These are phyloP conservation scores for Vaccinium corymbosum DNA, from an alignment of 148 eudicot species.

Conservation along the genomic window DNA sequence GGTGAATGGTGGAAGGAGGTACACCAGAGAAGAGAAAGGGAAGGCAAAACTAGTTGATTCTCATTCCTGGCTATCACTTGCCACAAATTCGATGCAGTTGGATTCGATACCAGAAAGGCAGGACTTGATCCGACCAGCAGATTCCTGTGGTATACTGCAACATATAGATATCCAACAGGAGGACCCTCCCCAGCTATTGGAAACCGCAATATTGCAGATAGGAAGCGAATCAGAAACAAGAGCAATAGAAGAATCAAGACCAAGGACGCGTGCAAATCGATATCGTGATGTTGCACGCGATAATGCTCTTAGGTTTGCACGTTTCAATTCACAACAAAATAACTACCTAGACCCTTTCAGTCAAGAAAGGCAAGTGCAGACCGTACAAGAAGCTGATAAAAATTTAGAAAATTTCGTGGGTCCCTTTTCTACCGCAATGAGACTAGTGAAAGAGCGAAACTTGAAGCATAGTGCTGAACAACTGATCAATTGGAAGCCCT, in stretches of 20 bases:
- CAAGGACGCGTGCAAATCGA: neutral
- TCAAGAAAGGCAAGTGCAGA: neutral
- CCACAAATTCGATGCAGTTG: neutral
- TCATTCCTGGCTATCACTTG: slow-evolving; percentile 25
- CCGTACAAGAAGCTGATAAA: neutral
- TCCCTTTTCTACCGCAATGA: slow-evolving; percentile 21
- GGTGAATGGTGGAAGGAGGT: slow-evolving; percentile 16
- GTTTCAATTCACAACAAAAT: neutral
- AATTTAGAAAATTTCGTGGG: slow-evolving; percentile 11
- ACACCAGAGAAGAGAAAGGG: slow-evolving; percentile 29
- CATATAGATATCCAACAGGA: neutral
- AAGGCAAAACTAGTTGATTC: slow-evolving; percentile 21
- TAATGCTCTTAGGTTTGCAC: slow-evolving; percentile 20
- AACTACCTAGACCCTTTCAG: slow-evolving; percentile 9
- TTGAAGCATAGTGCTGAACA: slow-evolving; percentile 2
- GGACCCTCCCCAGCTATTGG: neutral
- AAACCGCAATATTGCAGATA: neutral
- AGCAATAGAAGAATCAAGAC: neutral
- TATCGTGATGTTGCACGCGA: neutral
- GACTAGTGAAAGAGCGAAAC: slow-evolving; percentile 15
- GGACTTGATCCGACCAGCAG: neutral
- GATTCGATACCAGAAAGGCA: neutral
- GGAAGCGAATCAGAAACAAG: neutral
- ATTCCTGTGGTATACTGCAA: neutral
- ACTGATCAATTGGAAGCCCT: slow-evolving; percentile 29